Conservation (phyloP, 805 yeast genomes). For the Zygosaccharomyces rouxii region DNA sequence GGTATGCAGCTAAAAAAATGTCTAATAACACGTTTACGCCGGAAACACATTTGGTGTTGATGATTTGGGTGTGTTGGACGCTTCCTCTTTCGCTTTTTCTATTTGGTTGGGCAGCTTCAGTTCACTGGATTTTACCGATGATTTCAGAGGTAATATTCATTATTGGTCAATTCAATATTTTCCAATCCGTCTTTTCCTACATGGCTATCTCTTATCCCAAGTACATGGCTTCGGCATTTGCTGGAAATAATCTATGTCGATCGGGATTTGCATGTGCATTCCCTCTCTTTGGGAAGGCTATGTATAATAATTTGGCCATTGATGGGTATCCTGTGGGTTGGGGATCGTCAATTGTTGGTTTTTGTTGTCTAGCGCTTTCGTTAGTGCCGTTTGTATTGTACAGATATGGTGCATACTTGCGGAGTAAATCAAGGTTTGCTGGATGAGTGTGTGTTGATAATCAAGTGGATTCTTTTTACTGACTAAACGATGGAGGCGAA, state of each 20-base stretch:
- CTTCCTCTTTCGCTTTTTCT: conserved; percentile 44
- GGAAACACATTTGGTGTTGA: conserved; percentile 40
- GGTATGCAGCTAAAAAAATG: conserved; percentile 28
- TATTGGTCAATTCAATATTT: conserved; percentile 40
- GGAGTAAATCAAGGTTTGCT: conserved; percentile 43
- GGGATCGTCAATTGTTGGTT: conserved; percentile 51
- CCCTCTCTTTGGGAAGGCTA: conserved; percentile 58
- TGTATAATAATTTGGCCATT: conserved; percentile 50
- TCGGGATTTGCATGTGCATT: conserved; percentile 52
- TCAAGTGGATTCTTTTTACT: no score
- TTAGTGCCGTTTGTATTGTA: conserved; percentile 45
- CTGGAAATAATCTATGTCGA: conserved; percentile 51
- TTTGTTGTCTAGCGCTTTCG: conserved; percentile 41
- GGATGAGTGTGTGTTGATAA: not conserved
- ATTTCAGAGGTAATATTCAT: conserved; percentile 42
- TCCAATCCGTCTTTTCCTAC: conserved; percentile 50
- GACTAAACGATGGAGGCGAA: no score
- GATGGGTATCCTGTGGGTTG: conserved; percentile 53
- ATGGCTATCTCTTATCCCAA: conserved; percentile 46
- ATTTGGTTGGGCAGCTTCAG: conserved; percentile 48
- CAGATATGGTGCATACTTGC: conserved; percentile 41
- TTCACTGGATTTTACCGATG: conserved; percentile 49
- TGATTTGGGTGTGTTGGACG: conserved; percentile 39
- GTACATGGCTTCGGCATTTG: conserved; percentile 54
- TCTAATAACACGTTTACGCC: conserved; percentile 34